Base-by-base conservation (phyloP, 2,329 filamentous ascomycete genomes). In the Cercospora citrullina region DNA sequence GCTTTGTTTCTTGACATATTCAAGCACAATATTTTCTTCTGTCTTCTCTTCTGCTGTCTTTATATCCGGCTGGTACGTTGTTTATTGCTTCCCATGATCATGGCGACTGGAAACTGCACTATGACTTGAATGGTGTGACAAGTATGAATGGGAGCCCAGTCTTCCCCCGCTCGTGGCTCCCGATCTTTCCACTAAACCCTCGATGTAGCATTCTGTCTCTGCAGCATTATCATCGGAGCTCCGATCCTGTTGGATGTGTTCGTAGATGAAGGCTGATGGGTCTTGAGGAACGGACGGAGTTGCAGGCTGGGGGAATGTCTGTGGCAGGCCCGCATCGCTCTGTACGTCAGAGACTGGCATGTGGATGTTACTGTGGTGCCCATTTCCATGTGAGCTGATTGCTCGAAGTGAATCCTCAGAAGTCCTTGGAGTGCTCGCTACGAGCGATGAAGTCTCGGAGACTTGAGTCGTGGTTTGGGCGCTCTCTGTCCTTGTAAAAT, bases 11-110 rank as follows among this genome's bases (percentile, higher is more conserved):
- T 48, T 48, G n/a, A 48, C 45, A 23, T 48, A 48, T 6, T 18
- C 90, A 76, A 93, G 78, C 9, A 93, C 87, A 66, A 91, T 87
- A 65, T 92, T 87, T 76, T 94, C 90, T 75, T 93, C 91, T 78
- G 28, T 86, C 83, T 62, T 76, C 77, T 79, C 77, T 74, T 76
- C 77, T 72, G 71, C 66, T 3, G 65, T 71, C 67, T 70, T 74
- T 72, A 75, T 73, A 53, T 64, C 65, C 23, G 63, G 60, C 21
- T 51, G 53, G 42, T 60, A 16, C 21, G 23, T 23, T 51, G 64
- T 59, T 16, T 64, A 62, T 9, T 42, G 58, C 9, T 72, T 70
- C 28, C 3, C 16, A 3, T 0, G 68, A 74, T 63, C 84, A 85
- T 66, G 95, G 94, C 0, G 91, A 91, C 53, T 85, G 82, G 75